phyloP scores from a whole-genome alignment of 805 yeast species.

The Schizosaccharomyces osmophilus region DNA sequence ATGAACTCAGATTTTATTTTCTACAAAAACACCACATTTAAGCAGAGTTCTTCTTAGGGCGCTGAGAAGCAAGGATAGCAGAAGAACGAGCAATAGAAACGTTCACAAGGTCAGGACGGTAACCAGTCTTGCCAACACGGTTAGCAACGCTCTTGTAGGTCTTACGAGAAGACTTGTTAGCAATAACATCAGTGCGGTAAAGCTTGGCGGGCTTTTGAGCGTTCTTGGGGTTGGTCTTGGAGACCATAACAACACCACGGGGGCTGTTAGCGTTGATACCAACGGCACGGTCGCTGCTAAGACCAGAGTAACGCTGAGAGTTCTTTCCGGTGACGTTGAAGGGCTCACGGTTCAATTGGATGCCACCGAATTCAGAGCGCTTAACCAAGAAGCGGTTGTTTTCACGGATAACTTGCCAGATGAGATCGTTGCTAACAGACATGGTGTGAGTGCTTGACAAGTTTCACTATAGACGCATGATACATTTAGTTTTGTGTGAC shows the following conservation, averaged over 20 bases:
- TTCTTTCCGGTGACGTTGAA: conserved; percentile 23
- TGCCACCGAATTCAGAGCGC: conserved; percentile 1
- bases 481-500: background rate
- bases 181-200: conserved; percentile 18
- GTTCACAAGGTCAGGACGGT: conserved; percentile 26
- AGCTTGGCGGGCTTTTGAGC: conserved; percentile 25
- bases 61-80: conserved; percentile 19
- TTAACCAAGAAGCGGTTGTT: background rate
- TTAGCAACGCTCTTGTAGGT: conserved; percentile 21
- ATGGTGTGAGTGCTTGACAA: conserved; percentile 1
- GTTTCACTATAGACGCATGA: background rate
- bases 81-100: conserved; percentile 26
- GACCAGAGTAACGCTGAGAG: conserved; percentile 25
- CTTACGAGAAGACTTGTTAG: conserved; percentile 21
- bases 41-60: conserved; percentile 16
- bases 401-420: conserved; percentile 3
- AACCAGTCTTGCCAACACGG: conserved; percentile 20
- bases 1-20: background rate
- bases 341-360: conserved; percentile 20
- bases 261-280: conserved; percentile 17
- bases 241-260: conserved; percentile 19
- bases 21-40: background rate
- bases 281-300: conserved; percentile 24
- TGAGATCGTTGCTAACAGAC: conserved; percentile 2
- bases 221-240: conserved; percentile 21